Conservation (phyloP, 306 rosid genomes). For the Malus sieversii region DNA sequence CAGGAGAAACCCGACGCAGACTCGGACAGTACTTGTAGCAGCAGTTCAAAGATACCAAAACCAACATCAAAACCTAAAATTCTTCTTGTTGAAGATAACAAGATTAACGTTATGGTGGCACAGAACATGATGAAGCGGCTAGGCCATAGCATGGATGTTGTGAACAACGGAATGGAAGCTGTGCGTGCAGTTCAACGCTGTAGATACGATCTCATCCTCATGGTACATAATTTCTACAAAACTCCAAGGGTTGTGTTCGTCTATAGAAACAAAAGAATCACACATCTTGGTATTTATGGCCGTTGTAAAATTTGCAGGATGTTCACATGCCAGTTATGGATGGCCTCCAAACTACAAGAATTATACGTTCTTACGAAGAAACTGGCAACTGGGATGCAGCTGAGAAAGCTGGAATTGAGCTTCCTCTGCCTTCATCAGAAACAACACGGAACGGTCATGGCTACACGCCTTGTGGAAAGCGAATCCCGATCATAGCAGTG, state of each 20-base stretch:
- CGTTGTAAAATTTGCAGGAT: conserved; percentile 45
- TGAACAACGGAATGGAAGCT: conserved; percentile 82
- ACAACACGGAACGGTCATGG: conserved; percentile 13
- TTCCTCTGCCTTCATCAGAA: conserved; percentile 15
- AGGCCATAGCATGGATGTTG: conserved; percentile 78
- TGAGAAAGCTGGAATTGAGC: conserved; percentile 54
- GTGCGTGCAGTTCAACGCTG: conserved; percentile 55
- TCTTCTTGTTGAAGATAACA: conserved; percentile 92
- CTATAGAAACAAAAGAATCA: neutral
- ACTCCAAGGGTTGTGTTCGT: neutral
- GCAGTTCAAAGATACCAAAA: conserved; percentile 28
- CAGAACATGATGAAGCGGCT: conserved; percentile 86
- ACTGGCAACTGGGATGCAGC: conserved; percentile 85
- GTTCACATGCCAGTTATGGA: conserved; percentile 92
- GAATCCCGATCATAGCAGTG: conserved; percentile 76
- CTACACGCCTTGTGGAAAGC: conserved; percentile 20
- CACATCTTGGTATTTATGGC: neutral
- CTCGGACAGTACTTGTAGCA: conserved; percentile 18
- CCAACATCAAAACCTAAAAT: conserved; percentile 46
- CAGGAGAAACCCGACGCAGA: conserved; percentile 34
- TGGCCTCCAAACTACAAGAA: conserved; percentile 81
- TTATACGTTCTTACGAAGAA: conserved; percentile 86
- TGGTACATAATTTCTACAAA: conserved; percentile 43
- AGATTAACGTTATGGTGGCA: conserved; percentile 85
- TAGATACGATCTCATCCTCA: conserved; percentile 61